Conservation (phyloP, 805 yeast genomes). For the Starmerella riodocensis region DNA sequence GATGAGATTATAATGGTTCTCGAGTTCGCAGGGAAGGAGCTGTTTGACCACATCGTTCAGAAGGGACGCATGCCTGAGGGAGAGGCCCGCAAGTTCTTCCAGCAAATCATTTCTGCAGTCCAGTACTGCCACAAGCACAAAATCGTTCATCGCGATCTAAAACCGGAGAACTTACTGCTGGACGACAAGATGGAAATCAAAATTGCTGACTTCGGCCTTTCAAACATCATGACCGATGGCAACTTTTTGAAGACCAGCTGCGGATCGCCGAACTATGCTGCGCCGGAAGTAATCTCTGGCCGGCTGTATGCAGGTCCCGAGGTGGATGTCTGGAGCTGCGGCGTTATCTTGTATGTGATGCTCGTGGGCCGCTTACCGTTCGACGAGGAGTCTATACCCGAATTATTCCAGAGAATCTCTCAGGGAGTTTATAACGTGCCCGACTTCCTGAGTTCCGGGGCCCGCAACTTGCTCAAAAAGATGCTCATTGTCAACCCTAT, state of each 20-base stretch:
- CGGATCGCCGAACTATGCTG: constrained; percentile 95
- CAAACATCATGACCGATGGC: constrained; percentile 96
- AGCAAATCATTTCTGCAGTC: constrained; percentile 91
- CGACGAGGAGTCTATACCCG: constrained; percentile 93
- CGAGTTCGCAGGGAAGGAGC: constrained; percentile 91
- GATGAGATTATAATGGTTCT: constrained; percentile 96
- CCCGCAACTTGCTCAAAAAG: constrained; percentile 64
- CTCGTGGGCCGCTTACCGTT: constrained; percentile 89
- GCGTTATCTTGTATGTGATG: constrained; percentile 91
- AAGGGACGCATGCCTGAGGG: constrained; percentile 83
- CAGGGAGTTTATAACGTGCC: constrained; percentile 90
- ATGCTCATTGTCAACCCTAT: constrained; percentile 93
- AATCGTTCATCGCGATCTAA: constrained; percentile 90
- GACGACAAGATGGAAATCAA: constrained; percentile 87
- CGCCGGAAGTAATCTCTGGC: constrained; percentile 93
- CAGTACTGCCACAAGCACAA: constrained; percentile 94
- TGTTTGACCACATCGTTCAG: constrained; percentile 90
- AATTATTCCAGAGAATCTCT: constrained; percentile 78
- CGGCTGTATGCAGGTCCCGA: constrained; percentile 95
- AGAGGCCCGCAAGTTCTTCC: constrained; percentile 87
- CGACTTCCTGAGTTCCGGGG: constrained; percentile 71
- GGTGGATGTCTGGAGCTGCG: constrained; percentile 96
- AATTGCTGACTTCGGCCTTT: constrained; percentile 90
- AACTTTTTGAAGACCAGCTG: constrained; percentile 88
- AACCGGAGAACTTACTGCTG: constrained; percentile 81